Base-by-base conservation (phyloP, 2,329 filamentous ascomycete genomes). In the Phialocephala subalpina region DNA sequence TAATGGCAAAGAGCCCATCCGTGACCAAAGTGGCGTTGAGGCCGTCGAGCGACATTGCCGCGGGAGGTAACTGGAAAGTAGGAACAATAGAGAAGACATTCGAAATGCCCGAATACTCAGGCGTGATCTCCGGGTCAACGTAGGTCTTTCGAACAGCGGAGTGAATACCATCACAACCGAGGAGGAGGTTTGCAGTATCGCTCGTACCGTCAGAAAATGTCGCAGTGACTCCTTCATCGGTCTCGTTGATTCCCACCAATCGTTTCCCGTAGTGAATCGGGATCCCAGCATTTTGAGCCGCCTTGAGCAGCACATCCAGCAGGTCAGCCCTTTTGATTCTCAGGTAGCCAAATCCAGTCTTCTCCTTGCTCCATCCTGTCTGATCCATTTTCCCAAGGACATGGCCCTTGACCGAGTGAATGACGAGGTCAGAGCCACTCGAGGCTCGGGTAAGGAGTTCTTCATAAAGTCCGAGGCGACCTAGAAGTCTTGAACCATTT, bases 401-500 rank as follows among this genome's bases (percentile, higher is more conserved):
- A 52, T 22, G 47, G 12, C 20, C 47, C 12, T 25, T 25, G 25
- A 52, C 18, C 16, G 18, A 22, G 12, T 52, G 18, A 3, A 20
- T 14, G 9, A 25, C 16, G 11, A 22, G 47, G 3, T 22, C 18
- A 52, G 47, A 52, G 47, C 36, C 5, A 67, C 66, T 76, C 72
- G 14, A 81, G 74, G 29, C 79, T 79, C 7, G 84, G 72, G 20
- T 76, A 72, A 52, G 4, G n/a, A 20, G 47, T 5, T 35, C 18
- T 52, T 12, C 20, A 16, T 52, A 22, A 4, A 52, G 20, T 22
- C 35, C 56, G 7, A 58, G 56, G n/a, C 20, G n/a, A 2, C 79
- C 75, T 3, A 87, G 78, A 2, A 84, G 74, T 1, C 80, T 77
- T 5, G 83, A 74, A 11, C 81, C 80, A 63, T 82, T 80, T 0